phyloP scores from a whole-genome alignment of 176 grass and related monocot species.

The Triticum urartu region DNA sequence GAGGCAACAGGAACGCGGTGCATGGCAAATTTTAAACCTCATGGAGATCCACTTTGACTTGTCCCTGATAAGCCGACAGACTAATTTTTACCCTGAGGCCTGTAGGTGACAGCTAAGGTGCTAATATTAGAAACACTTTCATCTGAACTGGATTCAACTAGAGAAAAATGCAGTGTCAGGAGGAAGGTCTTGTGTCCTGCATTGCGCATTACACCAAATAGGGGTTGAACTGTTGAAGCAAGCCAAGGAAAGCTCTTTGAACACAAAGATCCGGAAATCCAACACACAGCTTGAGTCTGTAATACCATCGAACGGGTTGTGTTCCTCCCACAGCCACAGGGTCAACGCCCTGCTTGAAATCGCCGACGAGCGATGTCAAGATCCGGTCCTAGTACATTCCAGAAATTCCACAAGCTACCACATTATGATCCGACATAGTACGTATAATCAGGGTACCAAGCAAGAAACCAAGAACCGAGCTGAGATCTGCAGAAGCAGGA shows the following conservation, averaged over 20 bases:
- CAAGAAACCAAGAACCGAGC: slow-evolving; percentile 10
- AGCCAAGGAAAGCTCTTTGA: neutral
- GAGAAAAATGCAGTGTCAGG: neutral
- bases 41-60: neutral
- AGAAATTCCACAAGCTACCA: neutral
- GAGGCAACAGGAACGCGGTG: too few species aligned
- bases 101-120: neutral
- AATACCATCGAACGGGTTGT: slow-evolving; percentile 21
- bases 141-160: neutral
- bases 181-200: neutral
- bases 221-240: neutral
- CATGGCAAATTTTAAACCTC: too few species aligned
- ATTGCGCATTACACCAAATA: neutral
- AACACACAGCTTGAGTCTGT: neutral
- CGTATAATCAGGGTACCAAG: neutral
- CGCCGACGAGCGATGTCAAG: neutral
- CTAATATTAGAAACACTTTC: neutral
- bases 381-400: slow-evolving; percentile 16
- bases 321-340: neutral
- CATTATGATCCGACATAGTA: neutral
- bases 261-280: neutral
- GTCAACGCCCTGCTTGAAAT: slow-evolving; percentile 25
- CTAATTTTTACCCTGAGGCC: neutral
- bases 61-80: neutral
- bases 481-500: slow-evolving; percentile 4